Percentiles rank a stretch among this genome's conserved stretches.
Conservation (phyloP, 148 eudicot genomes). For the Silene latifolia region DNA sequence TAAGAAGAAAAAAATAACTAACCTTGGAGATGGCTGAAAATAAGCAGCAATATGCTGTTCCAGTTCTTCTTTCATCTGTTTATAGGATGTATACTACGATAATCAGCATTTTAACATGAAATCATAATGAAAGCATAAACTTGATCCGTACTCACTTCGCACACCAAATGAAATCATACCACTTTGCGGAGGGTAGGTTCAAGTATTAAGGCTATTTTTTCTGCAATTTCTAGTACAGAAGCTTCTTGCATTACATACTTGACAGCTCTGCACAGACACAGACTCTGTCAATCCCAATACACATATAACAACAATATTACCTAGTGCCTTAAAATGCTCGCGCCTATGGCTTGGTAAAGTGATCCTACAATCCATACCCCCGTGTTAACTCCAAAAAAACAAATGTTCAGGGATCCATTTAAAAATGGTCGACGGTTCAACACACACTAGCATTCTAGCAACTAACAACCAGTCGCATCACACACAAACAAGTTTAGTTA, state of each 20-base stretch:
- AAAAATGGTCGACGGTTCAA: too few species aligned
- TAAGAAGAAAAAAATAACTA: conserved; percentile 15
- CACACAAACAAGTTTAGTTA: neutral
- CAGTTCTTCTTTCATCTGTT: conserved; percentile 69
- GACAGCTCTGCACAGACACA: conserved; percentile 27
- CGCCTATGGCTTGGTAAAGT: too few species aligned
- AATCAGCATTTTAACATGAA: conserved; percentile 5
- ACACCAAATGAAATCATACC: conserved; percentile 39
- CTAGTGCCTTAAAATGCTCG: too few species aligned
- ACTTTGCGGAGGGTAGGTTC: conserved; percentile 46
- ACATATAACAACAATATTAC: too few species aligned
- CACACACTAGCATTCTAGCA: too few species aligned
- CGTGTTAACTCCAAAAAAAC: too few species aligned
- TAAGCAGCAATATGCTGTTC: conserved; percentile 25
- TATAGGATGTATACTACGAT: neutral
- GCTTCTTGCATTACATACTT: conserved; percentile 38
- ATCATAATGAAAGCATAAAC: neutral
- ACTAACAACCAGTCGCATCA: too few species aligned
- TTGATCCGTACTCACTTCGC: neutral
- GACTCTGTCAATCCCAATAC: neutral
- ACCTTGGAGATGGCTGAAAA: conserved; percentile 48
- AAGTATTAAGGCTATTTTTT: conserved; percentile 25
- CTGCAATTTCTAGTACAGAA: conserved; percentile 34
- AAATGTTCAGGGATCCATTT: too few species aligned
- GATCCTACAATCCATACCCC: too few species aligned